Evolutionary conservation across 23 red algal genomes (phyloP).

Genomic region (Cyanidioschyzon merolae): DNA sequence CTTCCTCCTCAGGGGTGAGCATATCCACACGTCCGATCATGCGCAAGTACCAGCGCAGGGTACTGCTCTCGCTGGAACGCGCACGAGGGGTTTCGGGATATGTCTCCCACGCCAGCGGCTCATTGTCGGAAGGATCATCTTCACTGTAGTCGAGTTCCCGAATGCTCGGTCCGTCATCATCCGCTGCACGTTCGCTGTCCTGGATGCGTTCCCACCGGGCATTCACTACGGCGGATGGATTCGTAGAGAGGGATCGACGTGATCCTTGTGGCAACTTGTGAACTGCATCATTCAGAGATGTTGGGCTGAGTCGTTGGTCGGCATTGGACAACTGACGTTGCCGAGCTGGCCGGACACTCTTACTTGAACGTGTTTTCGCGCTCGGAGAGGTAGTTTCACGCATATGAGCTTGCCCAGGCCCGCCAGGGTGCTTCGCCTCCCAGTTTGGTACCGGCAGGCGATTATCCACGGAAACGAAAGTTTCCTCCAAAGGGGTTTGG

Average conservation of each 20-base stretch:
- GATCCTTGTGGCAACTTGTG: no score
- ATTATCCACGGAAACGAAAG: neutral
- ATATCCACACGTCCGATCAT: neutral
- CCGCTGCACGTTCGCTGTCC: neutral
- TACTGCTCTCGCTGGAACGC: neutral
- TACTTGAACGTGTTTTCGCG: neutral
- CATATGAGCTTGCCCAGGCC: neutral
- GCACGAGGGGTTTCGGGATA: neutral
- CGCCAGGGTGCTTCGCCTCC: neutral
- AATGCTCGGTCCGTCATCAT: neutral
- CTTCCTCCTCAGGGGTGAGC: neutral
- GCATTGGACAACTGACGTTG: neutral
- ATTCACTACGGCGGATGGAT: neutral
- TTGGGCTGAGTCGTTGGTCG: neutral
- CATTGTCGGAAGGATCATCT: neutral
- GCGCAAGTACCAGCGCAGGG: slow-evolving; percentile 16
- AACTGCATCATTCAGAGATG: neutral
- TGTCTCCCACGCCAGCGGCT: neutral
- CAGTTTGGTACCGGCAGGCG: neutral
- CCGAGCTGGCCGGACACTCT: neutral
- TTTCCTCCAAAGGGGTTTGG: neutral
- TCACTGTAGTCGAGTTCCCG: neutral
- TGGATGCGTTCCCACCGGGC: neutral
- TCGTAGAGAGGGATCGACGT: no score
- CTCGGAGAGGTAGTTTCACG: no score